These are phyloP conservation scores for Aspergillus eucalypticola DNA, from an alignment of 2,329 filamentous ascomycete genomes.

Conservation along the genomic window DNA sequence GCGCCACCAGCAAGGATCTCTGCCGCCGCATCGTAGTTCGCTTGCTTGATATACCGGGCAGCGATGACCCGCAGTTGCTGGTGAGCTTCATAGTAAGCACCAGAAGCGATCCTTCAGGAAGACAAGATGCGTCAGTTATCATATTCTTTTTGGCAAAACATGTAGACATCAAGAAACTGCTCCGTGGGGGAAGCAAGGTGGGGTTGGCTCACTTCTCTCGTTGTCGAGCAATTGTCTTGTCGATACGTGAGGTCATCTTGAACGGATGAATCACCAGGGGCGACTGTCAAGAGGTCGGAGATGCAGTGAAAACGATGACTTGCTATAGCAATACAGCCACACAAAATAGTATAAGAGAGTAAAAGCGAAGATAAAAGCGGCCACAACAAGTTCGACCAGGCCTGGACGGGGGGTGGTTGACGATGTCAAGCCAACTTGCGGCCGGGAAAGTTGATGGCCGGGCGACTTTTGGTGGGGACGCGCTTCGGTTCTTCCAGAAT, in stretches of 20 bases:
- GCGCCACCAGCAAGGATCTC: conserved; percentile 85
- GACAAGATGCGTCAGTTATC: conserved; percentile 19
- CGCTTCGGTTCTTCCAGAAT: conserved; percentile 15
- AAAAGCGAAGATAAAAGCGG: background rate
- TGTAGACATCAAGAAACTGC: background rate
- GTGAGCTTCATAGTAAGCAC: conserved; percentile 96
- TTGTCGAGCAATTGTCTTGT: conserved; percentile 72
- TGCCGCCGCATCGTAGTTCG: conserved; percentile 80
- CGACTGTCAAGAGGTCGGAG: background rate
- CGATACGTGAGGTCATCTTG: conserved; percentile 53
- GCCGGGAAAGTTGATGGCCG: conserved; percentile 9
- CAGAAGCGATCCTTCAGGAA: conserved; percentile 71
- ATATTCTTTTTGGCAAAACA: background rate
- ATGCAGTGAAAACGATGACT: background rate
- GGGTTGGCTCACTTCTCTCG: conserved; percentile 66
- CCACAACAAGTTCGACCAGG: background rate
- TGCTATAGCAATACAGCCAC: background rate
- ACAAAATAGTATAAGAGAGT: too few relatives aligned
- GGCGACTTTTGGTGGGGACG: conserved; percentile 21
- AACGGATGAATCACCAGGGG: conserved; percentile 4
- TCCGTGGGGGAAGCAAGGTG: background rate
- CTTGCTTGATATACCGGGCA: conserved; percentile 85
- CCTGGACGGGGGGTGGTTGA: background rate
- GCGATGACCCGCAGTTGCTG: conserved; percentile 96
- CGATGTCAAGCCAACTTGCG: background rate